A percentile compares a stretch with the other conserved stretches of the same genome.
Conservation (phyloP, 164 flowering plant genomes). For the Liriodendron chinense region DNA sequence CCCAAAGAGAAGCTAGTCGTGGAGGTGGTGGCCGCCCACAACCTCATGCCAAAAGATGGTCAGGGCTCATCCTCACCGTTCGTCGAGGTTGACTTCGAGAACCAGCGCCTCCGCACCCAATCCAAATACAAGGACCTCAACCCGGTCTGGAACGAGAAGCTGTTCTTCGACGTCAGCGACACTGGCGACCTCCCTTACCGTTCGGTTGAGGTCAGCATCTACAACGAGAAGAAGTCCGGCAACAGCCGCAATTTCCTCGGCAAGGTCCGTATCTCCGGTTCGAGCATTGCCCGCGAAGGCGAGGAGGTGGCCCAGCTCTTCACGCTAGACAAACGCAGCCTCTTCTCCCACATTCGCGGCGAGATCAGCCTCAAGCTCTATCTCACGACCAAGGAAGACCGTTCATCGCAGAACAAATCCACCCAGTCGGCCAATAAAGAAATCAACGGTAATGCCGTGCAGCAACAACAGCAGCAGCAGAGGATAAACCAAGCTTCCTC, state of each 20-base stretch:
- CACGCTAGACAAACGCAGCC: conserved; percentile 59
- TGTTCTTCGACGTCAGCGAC: conserved; percentile 58
- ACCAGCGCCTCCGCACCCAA: conserved; percentile 60
- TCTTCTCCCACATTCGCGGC: conserved; percentile 64
- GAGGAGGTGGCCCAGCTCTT: conserved; percentile 61
- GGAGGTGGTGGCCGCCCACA: conserved; percentile 74
- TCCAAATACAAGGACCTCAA: conserved; percentile 66
- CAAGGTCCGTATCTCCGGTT: conserved; percentile 59
- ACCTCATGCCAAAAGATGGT: conserved; percentile 72
- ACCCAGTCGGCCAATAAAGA: background rate
- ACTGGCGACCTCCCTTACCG: conserved; percentile 50
- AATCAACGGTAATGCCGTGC: background rate
- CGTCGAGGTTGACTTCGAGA: conserved; percentile 80
- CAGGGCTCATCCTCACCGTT: conserved; percentile 65
- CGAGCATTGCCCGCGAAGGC: conserved; percentile 53
- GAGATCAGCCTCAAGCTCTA: conserved; percentile 72
- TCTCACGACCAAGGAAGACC: conserved; percentile 36
- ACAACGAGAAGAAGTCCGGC: conserved; percentile 33
- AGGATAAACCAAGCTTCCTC: background rate
- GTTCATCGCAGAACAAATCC: background rate
- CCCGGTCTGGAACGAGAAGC: conserved; percentile 83
- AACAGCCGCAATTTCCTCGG: conserved; percentile 48
- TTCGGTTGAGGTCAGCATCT: conserved; percentile 55
- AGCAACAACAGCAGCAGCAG: conserved; percentile 17
- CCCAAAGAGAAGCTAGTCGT: conserved; percentile 61